These are phyloP conservation scores for Ananas comosus DNA, from an alignment of 176 grass and related monocot genomes.

Conservation along the genomic window DNA sequence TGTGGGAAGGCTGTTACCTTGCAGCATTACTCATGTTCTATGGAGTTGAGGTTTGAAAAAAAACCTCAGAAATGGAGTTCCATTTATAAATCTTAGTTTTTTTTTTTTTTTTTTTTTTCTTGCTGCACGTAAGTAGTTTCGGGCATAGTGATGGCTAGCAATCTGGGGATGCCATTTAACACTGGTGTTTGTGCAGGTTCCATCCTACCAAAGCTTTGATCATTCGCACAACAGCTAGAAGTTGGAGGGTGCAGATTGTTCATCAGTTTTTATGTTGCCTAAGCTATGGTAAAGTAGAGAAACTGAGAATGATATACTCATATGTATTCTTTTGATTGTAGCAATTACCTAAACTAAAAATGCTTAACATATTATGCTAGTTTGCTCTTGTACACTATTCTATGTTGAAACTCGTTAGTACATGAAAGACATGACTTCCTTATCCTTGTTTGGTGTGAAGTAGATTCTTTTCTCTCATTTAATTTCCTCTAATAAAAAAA, in stretches of 20 bases:
- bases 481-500: too few relatives aligned
- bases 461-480: too few relatives aligned
- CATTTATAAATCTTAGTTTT: background rate
- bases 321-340: too few relatives aligned
- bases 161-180: background rate
- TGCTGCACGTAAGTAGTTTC: background rate
- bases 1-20: too few relatives aligned
- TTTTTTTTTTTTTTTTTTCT: too few relatives aligned
- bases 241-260: background rate
- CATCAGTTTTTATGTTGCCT: background rate
- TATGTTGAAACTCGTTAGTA: too few relatives aligned
- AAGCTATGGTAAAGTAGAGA: background rate
- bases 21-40: background rate
- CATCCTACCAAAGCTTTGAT: slow-evolving; percentile 86
- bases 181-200: slow-evolving; percentile 45
- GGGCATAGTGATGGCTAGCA: background rate
- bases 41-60: background rate
- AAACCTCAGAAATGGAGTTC: background rate
- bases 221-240: slow-evolving; percentile 47
- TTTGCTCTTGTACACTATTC: too few relatives aligned
- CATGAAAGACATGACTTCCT: too few relatives aligned
- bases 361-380: too few relatives aligned
- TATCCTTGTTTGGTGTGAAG: too few relatives aligned
- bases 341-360: too few relatives aligned
- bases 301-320: background rate